A percentile compares a stretch with the other conserved stretches of the same genome.
These are phyloP conservation scores for Ambrosia artemisiifolia DNA, from an alignment of 129 eudicot genomes.

Conservation along the genomic window DNA sequence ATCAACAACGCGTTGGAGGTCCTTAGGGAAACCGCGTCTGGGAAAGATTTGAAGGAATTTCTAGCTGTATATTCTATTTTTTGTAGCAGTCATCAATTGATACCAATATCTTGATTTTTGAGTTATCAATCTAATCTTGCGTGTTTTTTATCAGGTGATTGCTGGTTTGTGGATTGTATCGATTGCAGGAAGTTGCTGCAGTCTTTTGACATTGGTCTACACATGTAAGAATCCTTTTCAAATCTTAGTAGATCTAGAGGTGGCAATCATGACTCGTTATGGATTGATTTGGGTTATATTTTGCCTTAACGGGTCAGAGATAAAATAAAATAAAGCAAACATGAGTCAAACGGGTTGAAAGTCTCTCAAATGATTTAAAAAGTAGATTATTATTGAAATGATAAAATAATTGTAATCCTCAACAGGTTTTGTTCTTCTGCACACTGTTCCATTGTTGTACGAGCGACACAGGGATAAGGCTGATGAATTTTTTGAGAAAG, in stretches of 20 bases:
- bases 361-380: no score
- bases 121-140: constrained; percentile 2
- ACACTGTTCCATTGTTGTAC: constrained; percentile 71
- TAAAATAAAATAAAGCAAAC: background rate
- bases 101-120: background rate
- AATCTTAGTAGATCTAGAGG: background rate
- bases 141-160: constrained; percentile 46
- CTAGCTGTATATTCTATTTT: constrained; percentile 51
- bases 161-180: constrained; percentile 85
- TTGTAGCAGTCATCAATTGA: background rate
- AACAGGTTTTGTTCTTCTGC: constrained; percentile 64
- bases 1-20: constrained; percentile 58
- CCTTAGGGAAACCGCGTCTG: constrained; percentile 74
- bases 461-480: constrained; percentile 70
- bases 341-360: background rate
- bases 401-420: background rate
- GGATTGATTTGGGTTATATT: background rate
- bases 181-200: constrained; percentile 57
- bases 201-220: constrained; percentile 68
- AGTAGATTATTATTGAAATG: background rate
- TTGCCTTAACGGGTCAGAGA: background rate
- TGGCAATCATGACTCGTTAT: background rate
- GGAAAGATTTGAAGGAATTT: constrained; percentile 77
- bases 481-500: constrained; percentile 74
- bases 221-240: constrained; percentile 42